Conservation (phyloP, 176 grass and related monocot genomes). For the Juncus effusus region DNA sequence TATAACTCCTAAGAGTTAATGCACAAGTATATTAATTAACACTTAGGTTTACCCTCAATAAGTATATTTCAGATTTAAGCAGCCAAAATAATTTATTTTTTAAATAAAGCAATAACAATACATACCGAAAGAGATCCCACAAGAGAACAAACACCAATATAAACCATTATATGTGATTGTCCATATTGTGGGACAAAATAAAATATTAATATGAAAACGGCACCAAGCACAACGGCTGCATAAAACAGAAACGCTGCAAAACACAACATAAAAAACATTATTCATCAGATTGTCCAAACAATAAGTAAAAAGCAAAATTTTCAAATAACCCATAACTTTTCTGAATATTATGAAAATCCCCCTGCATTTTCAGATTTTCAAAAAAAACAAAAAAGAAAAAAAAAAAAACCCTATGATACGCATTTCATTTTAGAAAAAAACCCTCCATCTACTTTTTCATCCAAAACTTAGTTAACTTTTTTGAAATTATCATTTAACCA, state of each 20-base stretch:
- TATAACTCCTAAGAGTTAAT: too few species aligned
- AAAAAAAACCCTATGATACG: not conserved
- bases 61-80: constrained; percentile 7
- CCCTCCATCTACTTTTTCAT: too few species aligned
- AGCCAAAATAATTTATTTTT: not conserved
- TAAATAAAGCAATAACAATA: constrained; percentile 4
- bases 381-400: too few species aligned
- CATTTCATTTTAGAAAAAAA: too few species aligned
- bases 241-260: constrained; percentile 75
- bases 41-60: too few species aligned
- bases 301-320: not conserved
- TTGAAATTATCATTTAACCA: too few species aligned
- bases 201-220: constrained; percentile 78
- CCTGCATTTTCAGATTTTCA: too few species aligned
- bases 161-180: constrained; percentile 95
- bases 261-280: constrained; percentile 9
- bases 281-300: constrained; percentile 15
- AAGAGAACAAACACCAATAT: constrained; percentile 95
- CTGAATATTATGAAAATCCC: not conserved
- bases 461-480: too few species aligned
- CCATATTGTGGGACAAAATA: constrained; percentile 79
- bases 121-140: constrained; percentile 92
- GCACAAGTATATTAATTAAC: too few species aligned
- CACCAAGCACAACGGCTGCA: constrained; percentile 56
- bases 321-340: not conserved